phyloP scores from a whole-genome alignment of 257 asterid species.

The Lycium barbarum region DNA sequence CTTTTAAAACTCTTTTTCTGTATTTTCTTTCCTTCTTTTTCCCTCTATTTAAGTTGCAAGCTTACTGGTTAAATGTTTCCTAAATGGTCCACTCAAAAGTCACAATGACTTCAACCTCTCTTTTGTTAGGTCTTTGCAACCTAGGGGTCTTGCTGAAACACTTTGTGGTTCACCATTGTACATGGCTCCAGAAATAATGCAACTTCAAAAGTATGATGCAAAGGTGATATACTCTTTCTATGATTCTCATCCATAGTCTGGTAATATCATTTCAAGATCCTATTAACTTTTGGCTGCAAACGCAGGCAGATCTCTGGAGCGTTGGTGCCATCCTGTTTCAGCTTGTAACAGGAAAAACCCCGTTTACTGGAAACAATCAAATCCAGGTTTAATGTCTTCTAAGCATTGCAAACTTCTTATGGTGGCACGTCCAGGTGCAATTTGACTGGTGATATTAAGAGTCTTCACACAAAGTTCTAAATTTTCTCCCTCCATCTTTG shows the following conservation, averaged over 20 bases:
- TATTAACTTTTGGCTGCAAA: conserved; percentile 45
- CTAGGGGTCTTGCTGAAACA: conserved; percentile 84
- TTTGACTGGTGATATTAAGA: conserved; percentile 31
- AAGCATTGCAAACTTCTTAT: background rate
- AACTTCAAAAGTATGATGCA: conserved; percentile 81
- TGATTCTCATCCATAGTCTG: conserved; percentile 28
- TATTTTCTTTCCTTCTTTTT: background rate
- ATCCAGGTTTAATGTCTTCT: conserved; percentile 57
- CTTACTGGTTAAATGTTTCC: conserved; percentile 7
- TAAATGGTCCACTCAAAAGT: background rate
- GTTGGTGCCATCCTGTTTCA: conserved; percentile 90
- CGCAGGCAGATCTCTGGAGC: conserved; percentile 99
- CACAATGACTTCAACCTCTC: conserved; percentile 9
- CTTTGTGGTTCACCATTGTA: conserved; percentile 92
- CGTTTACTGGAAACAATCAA: conserved; percentile 77
- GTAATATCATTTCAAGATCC: conserved; percentile 25
- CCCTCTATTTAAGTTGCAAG: conserved; percentile 10
- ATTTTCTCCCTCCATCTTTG: conserved; percentile 36
- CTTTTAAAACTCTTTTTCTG: background rate
- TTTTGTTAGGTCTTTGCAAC: conserved; percentile 75
- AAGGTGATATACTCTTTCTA: conserved; percentile 60
- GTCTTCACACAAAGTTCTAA: conserved; percentile 27
- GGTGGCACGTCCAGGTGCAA: background rate
- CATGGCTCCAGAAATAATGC: conserved; percentile 99
- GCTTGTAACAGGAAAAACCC: conserved; percentile 86